Evolutionary conservation across 805 yeast species (phyloP), one percentile per base, ranked within the genome.

Genomic region (Yamadazyma insecticola): DNA sequence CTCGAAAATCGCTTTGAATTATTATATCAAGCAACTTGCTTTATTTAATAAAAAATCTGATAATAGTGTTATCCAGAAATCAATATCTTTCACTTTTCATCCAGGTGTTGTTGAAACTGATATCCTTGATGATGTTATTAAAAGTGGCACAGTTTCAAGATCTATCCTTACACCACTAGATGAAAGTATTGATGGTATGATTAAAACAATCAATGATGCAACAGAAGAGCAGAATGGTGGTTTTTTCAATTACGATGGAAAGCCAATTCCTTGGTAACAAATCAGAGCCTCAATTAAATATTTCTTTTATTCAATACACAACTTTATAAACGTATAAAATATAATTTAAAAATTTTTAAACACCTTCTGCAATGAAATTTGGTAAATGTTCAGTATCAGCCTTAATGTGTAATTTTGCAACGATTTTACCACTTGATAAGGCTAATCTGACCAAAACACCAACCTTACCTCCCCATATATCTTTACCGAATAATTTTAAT

Each of bases 401-500:
- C 64, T 56, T 47, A 37, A 70, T 76, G 41, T 72, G 74, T 36
- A 78, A 61, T 51, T 73, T 77, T 30, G 78, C 81, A 38, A 72
- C 75, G 27, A 71, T 72, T 48, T 76, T 78, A 51, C 79, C 72
- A 46, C 75, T 66, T 27, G 74, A 67, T 17, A 57, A 48, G 4
- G 78, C 80, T 47, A 74, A 56, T 48, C 74, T 64, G 26, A 72
- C 55, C 40, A 58, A 49, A 10, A 62, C 63, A 13, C 74, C 78
- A 48, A 78, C 67, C 48, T 74, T 76, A 11, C 78, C 74, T 21
- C 74, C 68, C 57, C 74, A 72, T 19, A 76, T 60, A 45, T 85
- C 77, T 63, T 82, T 83, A 51, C 96, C 97, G 50, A 72, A 84
- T 48, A 88, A 63, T 63, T 87, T 88, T 62, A 92, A 69, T 9